Percentiles rank a stretch among this genome's conserved stretches.
Conservation (phyloP, 371 early-diverging fungal species). For the Capillidium rhysosporum region DNA sequence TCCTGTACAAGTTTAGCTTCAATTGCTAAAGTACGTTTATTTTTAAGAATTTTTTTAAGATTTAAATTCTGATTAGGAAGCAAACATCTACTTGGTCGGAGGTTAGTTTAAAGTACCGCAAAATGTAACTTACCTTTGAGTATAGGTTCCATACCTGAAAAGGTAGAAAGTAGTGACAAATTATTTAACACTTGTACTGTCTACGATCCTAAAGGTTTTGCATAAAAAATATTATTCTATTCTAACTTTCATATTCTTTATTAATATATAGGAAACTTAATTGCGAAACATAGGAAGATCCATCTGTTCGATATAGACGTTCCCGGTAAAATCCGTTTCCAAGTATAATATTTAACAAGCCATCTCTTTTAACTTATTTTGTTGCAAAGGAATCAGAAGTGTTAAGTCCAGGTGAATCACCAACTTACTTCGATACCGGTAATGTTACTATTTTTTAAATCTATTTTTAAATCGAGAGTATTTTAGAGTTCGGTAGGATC, state of each 20-base stretch:
- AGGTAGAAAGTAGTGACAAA: conserved; percentile 24
- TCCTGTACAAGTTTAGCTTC: conserved; percentile 39
- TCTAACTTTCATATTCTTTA: neutral
- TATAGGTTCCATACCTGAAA: conserved; percentile 82
- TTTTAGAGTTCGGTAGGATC: conserved; percentile 51
- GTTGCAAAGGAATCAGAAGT: conserved; percentile 58
- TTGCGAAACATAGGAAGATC: conserved; percentile 53
- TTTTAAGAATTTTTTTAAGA: neutral
- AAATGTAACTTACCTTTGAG: neutral
- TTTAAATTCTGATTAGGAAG: conserved; percentile 24
- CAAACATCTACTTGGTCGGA: conserved; percentile 53
- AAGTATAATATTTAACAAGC: conserved; percentile 14
- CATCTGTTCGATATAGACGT: conserved; percentile 94
- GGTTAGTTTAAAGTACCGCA: conserved; percentile 12
- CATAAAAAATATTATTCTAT: neutral
- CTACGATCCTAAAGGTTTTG: conserved; percentile 51
- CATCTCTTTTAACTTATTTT: neutral
- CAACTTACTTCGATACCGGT: conserved; percentile 66
- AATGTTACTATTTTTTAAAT: conserved; percentile 3
- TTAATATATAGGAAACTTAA: conserved; percentile 16
- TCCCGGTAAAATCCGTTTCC: conserved; percentile 75
- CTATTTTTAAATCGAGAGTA: neutral
- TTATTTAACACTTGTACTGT: conserved; percentile 84
- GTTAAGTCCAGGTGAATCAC: conserved; percentile 42
- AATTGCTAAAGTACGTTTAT: conserved; percentile 45